Base-by-base conservation (phyloP, 306 rosid species). In the Lupinus albus region DNA sequence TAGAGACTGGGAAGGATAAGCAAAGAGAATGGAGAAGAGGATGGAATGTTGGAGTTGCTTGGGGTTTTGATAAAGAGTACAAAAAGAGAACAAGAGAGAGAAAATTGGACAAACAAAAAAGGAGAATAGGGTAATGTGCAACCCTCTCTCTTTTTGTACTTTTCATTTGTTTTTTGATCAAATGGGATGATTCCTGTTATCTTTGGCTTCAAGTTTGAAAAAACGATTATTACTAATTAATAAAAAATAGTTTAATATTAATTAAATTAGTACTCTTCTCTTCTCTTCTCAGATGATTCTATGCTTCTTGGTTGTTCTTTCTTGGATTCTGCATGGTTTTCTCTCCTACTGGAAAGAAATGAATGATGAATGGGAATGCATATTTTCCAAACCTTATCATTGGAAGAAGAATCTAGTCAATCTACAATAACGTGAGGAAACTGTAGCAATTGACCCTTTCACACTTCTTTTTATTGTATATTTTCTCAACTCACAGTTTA, bases 1-100 rank as follows among this genome's bases (percentile, higher is more conserved):
- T 6, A 56, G 32, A 46, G 41, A 67, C 1, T 20, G 53, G 41
- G 71, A 67, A 64, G 45, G 59, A 12, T 32, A 16, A 45, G 21
- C 11, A 59, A 42, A 28, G 82, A 50, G 68, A 50, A 20, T 61
- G 55, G 62, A 42, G 73, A 74, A 67, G 68, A 70, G 30, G 30
- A 25, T 46, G 76, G 82, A 80, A 78, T 84, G 84, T 76, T 69
- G 79, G 81, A 78, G 62, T 84, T 87, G 92, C 83, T 81, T 81
- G 84, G 91, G 94, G 88, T 81, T 87, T 84, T 83, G 77, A 84
- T 84, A 85, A 84, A 78, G 89, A 84, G 75, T 76, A 86, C 88
- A 84, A 86, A 92, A 84, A 84, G 85, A 55, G 72, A 76, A 16
- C 2, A 11, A 44, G 65, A 54, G 66, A 52, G 60, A 74, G 45